Evolutionary conservation across 2,329 filamentous ascomycete genomes (phyloP), one percentile per base, ranked within the genome.

Genomic region (Claviceps humidiphila): DNA sequence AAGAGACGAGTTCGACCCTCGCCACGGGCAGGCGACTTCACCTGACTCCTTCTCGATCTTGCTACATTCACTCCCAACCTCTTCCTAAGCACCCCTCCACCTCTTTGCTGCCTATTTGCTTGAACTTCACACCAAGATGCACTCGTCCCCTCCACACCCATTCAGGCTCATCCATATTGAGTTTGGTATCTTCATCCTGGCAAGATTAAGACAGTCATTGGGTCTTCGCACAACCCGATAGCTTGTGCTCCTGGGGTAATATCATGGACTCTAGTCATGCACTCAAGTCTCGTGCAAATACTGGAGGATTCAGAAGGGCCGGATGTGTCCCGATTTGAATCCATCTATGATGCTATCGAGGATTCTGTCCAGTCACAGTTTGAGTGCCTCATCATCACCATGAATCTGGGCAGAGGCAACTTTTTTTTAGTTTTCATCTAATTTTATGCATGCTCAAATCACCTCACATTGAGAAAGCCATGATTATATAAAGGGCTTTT

Each of bases 271-370:
- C 44, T 20, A 40, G 53, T 54, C 50, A 54, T 53, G 50, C 51
- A 37, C 38, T 48, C 53, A 48, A 45, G 45, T 51, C 53, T 49
- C 51, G 53, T 55, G 53, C 48, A 51, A 53, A 50, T 49, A 40
- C 45, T 41, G 20, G 43, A 51, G 48, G 39, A n/a, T 37, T 47
- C 42, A 50, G 40, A 42, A 45, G 40, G 50, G 42, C 50, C 47
- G 38, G 46, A 48, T 54, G 34, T 37, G 14, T 46, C 30, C 38
- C 50, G 14, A 47, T 14, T 8, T 47, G 47, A 22, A 20, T 51
- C 46, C 34, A 45, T 49, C 38, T 11, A 49, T 44, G 42, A 43
- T 20, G 49, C 43, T 42, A 39, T 8, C 34, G 8, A 42, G n/a
- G 6, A 47, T 43, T 20, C 22, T 30, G 4, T 47, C 43, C 44